Conservation (phyloP, 1,284 basidiomycete species). For the Trichosporon sp. region DNA sequence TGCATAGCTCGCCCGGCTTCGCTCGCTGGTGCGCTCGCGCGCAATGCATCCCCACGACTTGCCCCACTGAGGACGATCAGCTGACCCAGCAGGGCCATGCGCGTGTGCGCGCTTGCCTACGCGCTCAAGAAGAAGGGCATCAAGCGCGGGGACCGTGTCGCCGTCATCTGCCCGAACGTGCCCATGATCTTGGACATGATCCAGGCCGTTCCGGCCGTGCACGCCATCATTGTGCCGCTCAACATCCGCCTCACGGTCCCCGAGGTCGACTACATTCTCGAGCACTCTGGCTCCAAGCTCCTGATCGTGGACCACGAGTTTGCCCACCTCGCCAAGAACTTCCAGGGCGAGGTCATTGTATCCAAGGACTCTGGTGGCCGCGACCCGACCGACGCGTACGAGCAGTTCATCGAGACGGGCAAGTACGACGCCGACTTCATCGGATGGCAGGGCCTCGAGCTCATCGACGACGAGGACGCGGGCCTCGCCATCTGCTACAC, state of each 20-base stretch:
- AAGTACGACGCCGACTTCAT: constrained; percentile 27
- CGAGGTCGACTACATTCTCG: constrained; percentile 34
- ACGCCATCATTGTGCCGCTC: constrained; percentile 30
- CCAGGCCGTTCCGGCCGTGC: constrained; percentile 31
- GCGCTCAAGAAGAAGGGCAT: constrained; percentile 73
- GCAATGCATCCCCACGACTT: background rate
- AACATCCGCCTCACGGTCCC: constrained; percentile 33
- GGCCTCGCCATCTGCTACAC: constrained; percentile 34
- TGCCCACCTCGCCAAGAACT: constrained; percentile 28
- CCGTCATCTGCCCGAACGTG: constrained; percentile 57
- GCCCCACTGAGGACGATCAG: too few species aligned
- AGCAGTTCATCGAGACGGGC: constrained; percentile 30
- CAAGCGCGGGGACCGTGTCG: constrained; percentile 74
- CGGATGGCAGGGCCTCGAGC: constrained; percentile 30
- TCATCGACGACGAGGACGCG: constrained; percentile 33
- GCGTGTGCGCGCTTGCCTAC: constrained; percentile 61
- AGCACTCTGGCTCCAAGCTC: constrained; percentile 28
- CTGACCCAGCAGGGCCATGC: constrained; percentile 31
- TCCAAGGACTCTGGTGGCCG: constrained; percentile 28
- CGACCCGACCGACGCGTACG: constrained; percentile 30
- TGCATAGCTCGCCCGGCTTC: too few species aligned
- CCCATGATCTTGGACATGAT: constrained; percentile 34
- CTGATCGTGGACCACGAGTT: constrained; percentile 33
- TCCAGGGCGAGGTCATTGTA: constrained; percentile 53
- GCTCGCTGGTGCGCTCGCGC: background rate